These are phyloP conservation scores for Colletotrichum simmondsii DNA, from an alignment of 2,329 filamentous ascomycete species.

Conservation along the genomic window DNA sequence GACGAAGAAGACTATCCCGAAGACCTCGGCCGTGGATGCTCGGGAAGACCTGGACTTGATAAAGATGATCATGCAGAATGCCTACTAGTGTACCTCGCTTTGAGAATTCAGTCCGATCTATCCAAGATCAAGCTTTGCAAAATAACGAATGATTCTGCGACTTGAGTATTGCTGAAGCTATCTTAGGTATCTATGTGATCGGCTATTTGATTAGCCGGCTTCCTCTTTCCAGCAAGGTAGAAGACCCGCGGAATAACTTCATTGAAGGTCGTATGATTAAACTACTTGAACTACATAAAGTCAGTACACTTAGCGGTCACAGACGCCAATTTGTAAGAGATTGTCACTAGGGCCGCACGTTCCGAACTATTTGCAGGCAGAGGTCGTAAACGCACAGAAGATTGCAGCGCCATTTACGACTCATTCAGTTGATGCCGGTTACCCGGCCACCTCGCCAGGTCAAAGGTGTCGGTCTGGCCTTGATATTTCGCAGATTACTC, in stretches of 20 bases:
- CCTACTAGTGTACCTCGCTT: background rate
- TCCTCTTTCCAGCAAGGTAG: no score
- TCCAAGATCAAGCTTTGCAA: background rate
- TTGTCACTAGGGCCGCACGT: no score
- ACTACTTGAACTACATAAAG: no score
- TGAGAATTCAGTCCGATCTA: background rate
- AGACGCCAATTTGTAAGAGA: no score
- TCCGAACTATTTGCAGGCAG: background rate
- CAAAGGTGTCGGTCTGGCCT: background rate
- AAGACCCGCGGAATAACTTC: no score
- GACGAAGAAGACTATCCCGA: conserved; percentile 34
- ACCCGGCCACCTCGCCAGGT: background rate
- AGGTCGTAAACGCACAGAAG: background rate
- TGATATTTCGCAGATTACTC: background rate
- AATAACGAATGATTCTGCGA: no score
- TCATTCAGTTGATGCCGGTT: background rate
- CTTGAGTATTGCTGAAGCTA: no score
- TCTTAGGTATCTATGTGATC: no score
- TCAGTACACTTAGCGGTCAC: no score
- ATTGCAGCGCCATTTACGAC: background rate
- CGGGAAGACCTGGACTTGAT: conserved; percentile 43
- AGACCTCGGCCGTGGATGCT: conserved; percentile 42
- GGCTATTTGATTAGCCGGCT: no score
- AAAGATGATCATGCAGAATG: conserved; percentile 37
- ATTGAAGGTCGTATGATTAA: no score